These are phyloP conservation scores for Phytophthora citricola DNA, from an alignment of 352 stramenopile genomes.

Conservation along the genomic window DNA sequence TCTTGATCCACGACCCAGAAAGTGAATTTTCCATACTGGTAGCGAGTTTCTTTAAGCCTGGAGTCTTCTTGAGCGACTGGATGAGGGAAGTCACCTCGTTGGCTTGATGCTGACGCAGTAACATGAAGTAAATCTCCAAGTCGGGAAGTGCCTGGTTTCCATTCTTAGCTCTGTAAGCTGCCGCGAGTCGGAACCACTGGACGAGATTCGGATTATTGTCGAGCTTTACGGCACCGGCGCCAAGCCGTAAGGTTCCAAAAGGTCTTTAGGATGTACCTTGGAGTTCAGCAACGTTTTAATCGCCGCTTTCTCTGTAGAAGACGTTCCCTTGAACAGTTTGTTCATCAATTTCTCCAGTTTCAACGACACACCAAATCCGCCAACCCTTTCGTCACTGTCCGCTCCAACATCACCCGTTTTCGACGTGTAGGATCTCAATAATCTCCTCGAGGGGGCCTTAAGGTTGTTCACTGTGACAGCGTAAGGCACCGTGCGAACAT, in stretches of 20 bases:
- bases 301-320: background rate
- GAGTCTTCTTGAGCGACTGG: background rate
- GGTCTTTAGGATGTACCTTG: background rate
- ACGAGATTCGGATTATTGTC: conserved; percentile 7
- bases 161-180: background rate
- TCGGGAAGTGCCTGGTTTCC: background rate
- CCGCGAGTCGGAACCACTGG: background rate
- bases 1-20: background rate
- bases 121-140: background rate
- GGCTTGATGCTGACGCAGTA: background rate
- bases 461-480: no score
- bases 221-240: background rate
- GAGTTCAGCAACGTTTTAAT: background rate
- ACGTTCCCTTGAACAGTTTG: background rate
- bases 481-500: no score
- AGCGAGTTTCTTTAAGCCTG: background rate
- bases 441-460: background rate
- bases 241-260: background rate
- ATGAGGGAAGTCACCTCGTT: background rate
- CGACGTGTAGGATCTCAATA: background rate
- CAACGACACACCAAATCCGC: rapidly evolving
- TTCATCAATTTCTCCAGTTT: background rate
- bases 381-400: background rate
- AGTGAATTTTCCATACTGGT: background rate
- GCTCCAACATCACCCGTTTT: background rate